Percentiles rank a stretch among this genome's conserved stretches.
phyloP scores from a whole-genome alignment of 768 basidiomycete genomes.

The Tremella fuciformis region DNA sequence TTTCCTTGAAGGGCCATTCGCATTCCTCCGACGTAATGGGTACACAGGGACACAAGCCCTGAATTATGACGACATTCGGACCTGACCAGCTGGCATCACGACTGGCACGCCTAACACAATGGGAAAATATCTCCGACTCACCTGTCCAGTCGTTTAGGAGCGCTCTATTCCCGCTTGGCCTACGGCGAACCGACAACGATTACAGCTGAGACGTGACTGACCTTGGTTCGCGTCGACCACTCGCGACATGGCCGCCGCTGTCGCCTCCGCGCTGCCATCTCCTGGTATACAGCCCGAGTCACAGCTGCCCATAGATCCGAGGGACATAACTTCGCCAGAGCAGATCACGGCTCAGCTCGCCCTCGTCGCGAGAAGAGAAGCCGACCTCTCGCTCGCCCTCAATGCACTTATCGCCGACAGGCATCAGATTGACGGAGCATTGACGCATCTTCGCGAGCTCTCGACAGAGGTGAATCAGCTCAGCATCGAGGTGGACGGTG shows the following conservation, averaged over 20 bases:
- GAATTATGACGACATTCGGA: no score
- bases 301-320: slow-evolving; percentile 22
- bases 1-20: no score
- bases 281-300: slow-evolving; percentile 10
- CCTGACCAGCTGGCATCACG: no score
- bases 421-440: slow-evolving; percentile 60
- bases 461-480: slow-evolving; percentile 26
- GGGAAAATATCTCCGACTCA: no score
- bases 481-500: slow-evolving; percentile 32
- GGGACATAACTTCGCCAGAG: slow-evolving; percentile 34
- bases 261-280: slow-evolving; percentile 21
- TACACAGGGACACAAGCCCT: no score
- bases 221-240: background rate
- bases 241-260: background rate
- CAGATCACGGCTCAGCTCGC: slow-evolving; percentile 46
- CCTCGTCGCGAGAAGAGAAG: slow-evolving; percentile 67
- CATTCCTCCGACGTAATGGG: no score
- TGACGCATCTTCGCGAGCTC: slow-evolving; percentile 29
- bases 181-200: no score
- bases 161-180: no score
- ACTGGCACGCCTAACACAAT: no score
- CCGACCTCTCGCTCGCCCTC: slow-evolving; percentile 70
- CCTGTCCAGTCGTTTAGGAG: no score
- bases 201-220: no score
- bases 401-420: slow-evolving; percentile 67